phyloP scores from a whole-genome alignment of 176 grass and related monocot species.

The Oryza coarctata region DNA sequence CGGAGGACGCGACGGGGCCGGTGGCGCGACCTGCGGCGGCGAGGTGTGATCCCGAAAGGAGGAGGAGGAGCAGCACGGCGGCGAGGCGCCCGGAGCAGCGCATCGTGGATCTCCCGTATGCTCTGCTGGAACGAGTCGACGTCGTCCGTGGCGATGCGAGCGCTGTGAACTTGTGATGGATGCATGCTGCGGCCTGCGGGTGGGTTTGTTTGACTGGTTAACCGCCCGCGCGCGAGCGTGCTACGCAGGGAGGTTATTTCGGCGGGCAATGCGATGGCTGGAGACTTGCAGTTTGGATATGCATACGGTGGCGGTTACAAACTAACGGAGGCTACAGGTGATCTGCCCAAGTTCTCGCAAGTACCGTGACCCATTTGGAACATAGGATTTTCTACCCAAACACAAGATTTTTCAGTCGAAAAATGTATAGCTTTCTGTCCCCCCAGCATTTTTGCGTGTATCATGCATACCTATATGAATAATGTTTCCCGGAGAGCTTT shows the following conservation, averaged over 20 bases:
- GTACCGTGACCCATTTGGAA: too few species aligned
- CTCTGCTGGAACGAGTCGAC: not conserved
- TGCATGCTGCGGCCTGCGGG: not conserved
- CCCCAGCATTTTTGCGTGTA: too few species aligned
- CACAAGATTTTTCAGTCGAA: too few species aligned
- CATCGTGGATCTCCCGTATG: constrained; percentile 6
- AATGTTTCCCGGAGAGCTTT: too few species aligned
- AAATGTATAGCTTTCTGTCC: too few species aligned
- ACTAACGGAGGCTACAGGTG: too few species aligned
- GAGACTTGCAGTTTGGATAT: not conserved
- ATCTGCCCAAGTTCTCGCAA: too few species aligned
- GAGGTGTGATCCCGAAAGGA: not conserved
- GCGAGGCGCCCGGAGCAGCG: not conserved
- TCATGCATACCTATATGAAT: too few species aligned
- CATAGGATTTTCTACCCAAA: too few species aligned
- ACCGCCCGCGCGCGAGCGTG: not conserved
- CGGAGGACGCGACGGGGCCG: too few species aligned
- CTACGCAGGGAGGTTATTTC: not conserved
- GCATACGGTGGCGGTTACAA: too few species aligned
- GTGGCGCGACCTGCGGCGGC: too few species aligned
- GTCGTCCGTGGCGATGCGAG: constrained; percentile 5
- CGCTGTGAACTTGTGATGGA: not conserved
- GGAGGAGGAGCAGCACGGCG: not conserved
- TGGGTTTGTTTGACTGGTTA: constrained; percentile 13
- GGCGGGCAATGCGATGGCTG: not conserved